Evolutionary conservation across 2,329 filamentous ascomycete genomes (phyloP).

Genomic region (Fusarium nygamai): DNA sequence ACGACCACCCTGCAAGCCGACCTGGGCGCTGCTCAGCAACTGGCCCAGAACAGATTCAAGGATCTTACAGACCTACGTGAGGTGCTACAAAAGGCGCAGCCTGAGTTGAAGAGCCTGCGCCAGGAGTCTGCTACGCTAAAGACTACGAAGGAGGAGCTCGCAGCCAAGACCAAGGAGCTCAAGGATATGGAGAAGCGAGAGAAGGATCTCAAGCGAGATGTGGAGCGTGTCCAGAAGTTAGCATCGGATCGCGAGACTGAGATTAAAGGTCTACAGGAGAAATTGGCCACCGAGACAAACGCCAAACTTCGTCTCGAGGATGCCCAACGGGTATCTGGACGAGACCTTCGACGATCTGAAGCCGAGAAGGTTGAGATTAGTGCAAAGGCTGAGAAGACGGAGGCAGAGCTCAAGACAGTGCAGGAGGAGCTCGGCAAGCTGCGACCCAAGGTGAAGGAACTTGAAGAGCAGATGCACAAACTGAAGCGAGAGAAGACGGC

Average conservation of each 20-base stretch:
- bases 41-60: constrained; percentile 88
- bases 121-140: constrained; percentile 82
- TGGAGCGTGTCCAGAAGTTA: constrained; percentile 74
- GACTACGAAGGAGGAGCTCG: constrained; percentile 77
- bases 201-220: constrained; percentile 81
- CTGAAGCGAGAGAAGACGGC: constrained; percentile 73
- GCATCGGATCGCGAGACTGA: constrained; percentile 80
- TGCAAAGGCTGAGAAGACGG: constrained; percentile 76
- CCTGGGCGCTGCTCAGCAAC: constrained; percentile 83
- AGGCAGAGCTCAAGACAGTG: constrained; percentile 74
- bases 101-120: constrained; percentile 82
- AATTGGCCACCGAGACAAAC: constrained; percentile 78
- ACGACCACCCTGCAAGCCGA: constrained; percentile 80
- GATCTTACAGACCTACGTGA: constrained; percentile 85
- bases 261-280: constrained; percentile 80
- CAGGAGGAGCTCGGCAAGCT: constrained; percentile 79
- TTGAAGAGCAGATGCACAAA: constrained; percentile 78
- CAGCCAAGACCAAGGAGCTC: constrained; percentile 67
- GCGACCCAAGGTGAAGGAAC: constrained; percentile 67
- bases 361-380: constrained; percentile 81
- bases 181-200: constrained; percentile 83
- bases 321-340: constrained; percentile 75
- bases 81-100: constrained; percentile 83
- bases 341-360: constrained; percentile 81
- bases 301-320: constrained; percentile 81